These are phyloP conservation scores for Trametes cinnabarina DNA, from an alignment of 768 basidiomycete genomes.

Conservation along the genomic window DNA sequence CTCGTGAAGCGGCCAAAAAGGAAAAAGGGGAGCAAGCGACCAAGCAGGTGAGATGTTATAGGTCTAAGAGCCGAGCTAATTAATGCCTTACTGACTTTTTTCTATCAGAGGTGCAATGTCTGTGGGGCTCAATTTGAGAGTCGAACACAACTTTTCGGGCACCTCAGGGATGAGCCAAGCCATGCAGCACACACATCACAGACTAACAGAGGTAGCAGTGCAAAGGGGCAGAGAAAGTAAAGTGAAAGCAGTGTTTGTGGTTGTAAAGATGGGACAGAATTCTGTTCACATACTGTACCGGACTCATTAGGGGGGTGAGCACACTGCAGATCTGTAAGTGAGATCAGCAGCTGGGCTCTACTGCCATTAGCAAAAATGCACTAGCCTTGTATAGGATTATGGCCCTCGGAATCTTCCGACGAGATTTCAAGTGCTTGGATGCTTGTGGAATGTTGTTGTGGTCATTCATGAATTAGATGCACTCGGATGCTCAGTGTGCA, in stretches of 20 bases:
- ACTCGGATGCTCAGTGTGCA: too few species aligned
- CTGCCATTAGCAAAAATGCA: too few species aligned
- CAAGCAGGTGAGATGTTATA: constrained; percentile 21
- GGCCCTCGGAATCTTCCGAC: too few species aligned
- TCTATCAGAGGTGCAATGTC: constrained; percentile 41
- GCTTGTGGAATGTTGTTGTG: too few species aligned
- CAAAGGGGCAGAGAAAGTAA: constrained; percentile 30
- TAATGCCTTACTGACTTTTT: neutral
- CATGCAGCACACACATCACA: constrained; percentile 55
- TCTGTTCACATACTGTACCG: too few species aligned
- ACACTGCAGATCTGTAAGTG: too few species aligned
- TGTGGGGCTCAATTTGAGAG: constrained; percentile 63
- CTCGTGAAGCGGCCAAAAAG: constrained; percentile 72
- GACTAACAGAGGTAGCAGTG: neutral
- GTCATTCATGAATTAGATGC: too few species aligned
- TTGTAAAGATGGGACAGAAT: too few species aligned
- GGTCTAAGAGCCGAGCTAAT: neutral
- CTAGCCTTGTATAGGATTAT: too few species aligned
- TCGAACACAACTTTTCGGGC: constrained; percentile 71
- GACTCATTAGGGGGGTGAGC: too few species aligned
- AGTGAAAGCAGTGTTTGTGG: neutral
- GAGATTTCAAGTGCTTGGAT: too few species aligned
- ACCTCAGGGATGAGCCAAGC: constrained; percentile 60
- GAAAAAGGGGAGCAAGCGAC: constrained; percentile 36
- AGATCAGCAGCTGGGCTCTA: too few species aligned